Evolutionary conservation across 257 asterid species (phyloP).

Genomic region (Leonotis leonurus): DNA sequence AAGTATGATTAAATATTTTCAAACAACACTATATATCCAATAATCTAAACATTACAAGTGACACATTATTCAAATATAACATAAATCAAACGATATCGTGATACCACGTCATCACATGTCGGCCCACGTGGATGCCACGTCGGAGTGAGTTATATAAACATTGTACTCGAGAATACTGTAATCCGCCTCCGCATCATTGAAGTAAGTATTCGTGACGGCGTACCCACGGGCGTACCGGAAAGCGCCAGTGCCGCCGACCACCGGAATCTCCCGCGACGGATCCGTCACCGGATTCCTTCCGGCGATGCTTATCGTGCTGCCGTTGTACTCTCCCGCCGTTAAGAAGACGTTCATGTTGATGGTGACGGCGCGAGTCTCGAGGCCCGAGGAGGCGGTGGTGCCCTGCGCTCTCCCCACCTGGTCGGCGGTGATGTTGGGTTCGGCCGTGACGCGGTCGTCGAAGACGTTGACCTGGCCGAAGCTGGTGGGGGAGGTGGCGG

Average conservation of each 20-base stretch:
- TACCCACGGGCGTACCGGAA: constrained; percentile 36
- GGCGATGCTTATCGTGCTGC: neutral
- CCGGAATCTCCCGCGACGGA: constrained; percentile 16
- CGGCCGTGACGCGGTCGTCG: neutral
- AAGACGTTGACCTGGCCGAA: neutral
- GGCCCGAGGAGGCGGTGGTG: neutral
- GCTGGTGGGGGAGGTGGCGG: neutral
- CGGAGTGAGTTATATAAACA: no score
- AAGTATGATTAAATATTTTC: no score
- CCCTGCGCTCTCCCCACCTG: neutral
- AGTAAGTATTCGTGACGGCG: neutral
- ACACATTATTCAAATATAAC: no score
- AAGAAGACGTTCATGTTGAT: neutral
- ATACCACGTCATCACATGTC: no score
- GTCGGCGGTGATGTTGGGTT: neutral
- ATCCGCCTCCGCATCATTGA: no score
- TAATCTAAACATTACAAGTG: no score
- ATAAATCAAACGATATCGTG: no score
- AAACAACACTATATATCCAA: no score
- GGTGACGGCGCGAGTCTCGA: no score
- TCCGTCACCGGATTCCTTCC: constrained; percentile 1
- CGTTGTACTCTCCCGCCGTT: neutral
- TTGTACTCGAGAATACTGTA: no score
- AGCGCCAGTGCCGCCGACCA: constrained; percentile 35
- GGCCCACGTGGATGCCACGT: no score